Evolutionary conservation across 2,329 filamentous ascomycete species (phyloP).

Genomic region (Akanthomyces uredinophilus): DNA sequence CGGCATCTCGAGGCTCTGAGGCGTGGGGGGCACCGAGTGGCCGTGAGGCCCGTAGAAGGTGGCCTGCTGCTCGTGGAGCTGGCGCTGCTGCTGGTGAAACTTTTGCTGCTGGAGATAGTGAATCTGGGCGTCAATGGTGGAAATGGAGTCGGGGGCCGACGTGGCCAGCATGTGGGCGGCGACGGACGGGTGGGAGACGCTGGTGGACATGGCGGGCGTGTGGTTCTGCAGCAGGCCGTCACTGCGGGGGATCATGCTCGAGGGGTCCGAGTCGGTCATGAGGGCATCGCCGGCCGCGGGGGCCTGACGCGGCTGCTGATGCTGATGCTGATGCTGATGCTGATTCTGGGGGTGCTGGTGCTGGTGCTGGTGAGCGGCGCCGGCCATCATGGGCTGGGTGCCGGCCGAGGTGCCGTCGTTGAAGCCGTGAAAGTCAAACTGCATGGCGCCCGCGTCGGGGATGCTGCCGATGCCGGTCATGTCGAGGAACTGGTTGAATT

Average conservation of each 20-base stretch:
- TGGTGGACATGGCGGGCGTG: constrained; percentile 44
- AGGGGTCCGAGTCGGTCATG: constrained; percentile 30
- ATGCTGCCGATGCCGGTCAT: constrained; percentile 53
- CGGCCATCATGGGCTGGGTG: constrained; percentile 18
- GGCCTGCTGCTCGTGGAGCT: constrained; percentile 52
- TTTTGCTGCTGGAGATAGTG: constrained; percentile 61
- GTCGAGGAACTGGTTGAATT: constrained; percentile 60
- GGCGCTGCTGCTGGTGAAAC: constrained; percentile 54
- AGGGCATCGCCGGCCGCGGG: constrained; percentile 30
- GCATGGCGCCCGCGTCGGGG: constrained; percentile 40
- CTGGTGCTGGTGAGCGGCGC: neutral
- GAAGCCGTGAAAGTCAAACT: constrained; percentile 57
- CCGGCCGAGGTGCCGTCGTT: constrained; percentile 34
- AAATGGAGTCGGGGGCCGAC: constrained; percentile 44
- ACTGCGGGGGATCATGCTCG: constrained; percentile 26
- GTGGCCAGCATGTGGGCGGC: constrained; percentile 40
- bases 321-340: constrained; percentile 13
- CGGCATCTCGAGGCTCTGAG: constrained; percentile 74
- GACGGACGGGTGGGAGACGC: constrained; percentile 40
- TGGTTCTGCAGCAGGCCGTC: constrained; percentile 39
- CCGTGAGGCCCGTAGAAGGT: constrained; percentile 51
- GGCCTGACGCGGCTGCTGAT: constrained; percentile 21
- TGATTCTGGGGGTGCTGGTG: no score
- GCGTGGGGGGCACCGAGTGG: constrained; percentile 69
- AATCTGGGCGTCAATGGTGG: constrained; percentile 60